Conservation (phyloP, 2,329 filamentous ascomycete genomes). For the Beauveria sp. region DNA sequence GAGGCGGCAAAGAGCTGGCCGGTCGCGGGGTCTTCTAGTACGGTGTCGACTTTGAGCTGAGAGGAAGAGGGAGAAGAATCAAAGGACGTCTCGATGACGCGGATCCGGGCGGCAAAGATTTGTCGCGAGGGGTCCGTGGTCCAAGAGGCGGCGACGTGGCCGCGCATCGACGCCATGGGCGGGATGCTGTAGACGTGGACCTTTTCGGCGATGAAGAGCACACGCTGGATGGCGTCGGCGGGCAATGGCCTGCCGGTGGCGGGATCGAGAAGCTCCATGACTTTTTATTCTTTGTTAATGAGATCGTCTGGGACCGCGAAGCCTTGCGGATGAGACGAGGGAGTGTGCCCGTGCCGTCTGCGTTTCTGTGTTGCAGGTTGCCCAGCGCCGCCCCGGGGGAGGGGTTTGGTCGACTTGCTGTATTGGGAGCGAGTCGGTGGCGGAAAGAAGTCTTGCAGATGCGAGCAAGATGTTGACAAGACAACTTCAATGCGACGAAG, state of each 20-base stretch:
- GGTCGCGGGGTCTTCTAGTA: slow-evolving; percentile 67
- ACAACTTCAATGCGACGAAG: background rate
- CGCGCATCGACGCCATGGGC: slow-evolving; percentile 67
- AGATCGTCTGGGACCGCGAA: no score
- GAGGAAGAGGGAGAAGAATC: slow-evolving; percentile 24
- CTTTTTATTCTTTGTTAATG: no score
- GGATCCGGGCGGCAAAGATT: slow-evolving; percentile 79
- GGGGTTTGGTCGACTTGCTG: background rate
- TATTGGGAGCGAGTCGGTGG: no score
- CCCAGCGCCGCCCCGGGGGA: no score
- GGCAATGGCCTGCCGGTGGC: slow-evolving; percentile 62
- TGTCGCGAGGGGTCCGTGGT: slow-evolving; percentile 62
- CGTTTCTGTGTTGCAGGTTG: background rate
- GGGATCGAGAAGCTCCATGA: slow-evolving; percentile 62
- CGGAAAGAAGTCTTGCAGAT: no score
- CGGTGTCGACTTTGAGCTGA: slow-evolving; percentile 62
- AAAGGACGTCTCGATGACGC: slow-evolving; percentile 67
- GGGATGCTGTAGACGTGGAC: slow-evolving; percentile 87
- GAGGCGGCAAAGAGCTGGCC: slow-evolving; percentile 78
- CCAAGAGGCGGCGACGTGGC: slow-evolving; percentile 72
- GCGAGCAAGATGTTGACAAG: no score
- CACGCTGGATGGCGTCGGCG: slow-evolving; percentile 71
- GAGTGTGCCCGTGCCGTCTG: no score
- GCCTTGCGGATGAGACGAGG: background rate
- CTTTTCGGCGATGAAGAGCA: slow-evolving; percentile 66